phyloP scores from a whole-genome alignment of 208 protist genomes.

The Angomonas desouzai region DNA sequence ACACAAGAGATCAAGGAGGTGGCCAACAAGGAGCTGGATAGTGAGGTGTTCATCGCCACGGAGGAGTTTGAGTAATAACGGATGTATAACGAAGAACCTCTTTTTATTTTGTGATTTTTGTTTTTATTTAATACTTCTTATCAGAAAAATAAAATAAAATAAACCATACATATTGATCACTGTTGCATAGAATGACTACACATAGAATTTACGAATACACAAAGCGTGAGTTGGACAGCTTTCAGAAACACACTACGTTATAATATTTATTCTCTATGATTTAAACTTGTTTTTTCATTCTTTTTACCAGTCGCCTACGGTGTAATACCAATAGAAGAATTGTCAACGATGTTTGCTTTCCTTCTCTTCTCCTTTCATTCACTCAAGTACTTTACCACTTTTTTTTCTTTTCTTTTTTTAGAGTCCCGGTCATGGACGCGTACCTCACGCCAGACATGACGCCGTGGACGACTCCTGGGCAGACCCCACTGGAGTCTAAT shows the following conservation, averaged over 20 bases:
- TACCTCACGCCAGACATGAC: background rate
- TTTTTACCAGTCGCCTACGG: too few species aligned
- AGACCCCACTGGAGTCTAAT: background rate
- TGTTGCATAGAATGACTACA: conserved; percentile 2
- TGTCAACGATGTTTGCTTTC: conserved; percentile 9
- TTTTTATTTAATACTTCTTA: too few species aligned
- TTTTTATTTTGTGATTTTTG: too few species aligned
- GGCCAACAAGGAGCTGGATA: conserved; percentile 33
- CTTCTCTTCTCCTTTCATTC: background rate
- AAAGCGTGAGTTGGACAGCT: background rate
- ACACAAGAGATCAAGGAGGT: conserved; percentile 51
- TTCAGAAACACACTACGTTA: background rate
- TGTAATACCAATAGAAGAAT: too few species aligned
- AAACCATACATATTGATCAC: background rate
- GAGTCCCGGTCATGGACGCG: background rate
- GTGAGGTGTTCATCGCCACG: conserved; percentile 79
- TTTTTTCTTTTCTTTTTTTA: conserved; percentile 6
- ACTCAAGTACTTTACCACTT: background rate
- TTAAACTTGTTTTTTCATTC: background rate
- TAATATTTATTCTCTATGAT: background rate
- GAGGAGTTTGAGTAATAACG: conserved; percentile 63
- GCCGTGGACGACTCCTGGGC: background rate
- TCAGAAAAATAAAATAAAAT: too few species aligned
- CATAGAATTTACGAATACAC: too few species aligned
- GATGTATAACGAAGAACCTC: too few species aligned